A percentile compares a stretch with the other conserved stretches of the same genome.
phyloP scores from a whole-genome alignment of 495 filamentous ascomycete genomes.

The Letharia columbiana region DNA sequence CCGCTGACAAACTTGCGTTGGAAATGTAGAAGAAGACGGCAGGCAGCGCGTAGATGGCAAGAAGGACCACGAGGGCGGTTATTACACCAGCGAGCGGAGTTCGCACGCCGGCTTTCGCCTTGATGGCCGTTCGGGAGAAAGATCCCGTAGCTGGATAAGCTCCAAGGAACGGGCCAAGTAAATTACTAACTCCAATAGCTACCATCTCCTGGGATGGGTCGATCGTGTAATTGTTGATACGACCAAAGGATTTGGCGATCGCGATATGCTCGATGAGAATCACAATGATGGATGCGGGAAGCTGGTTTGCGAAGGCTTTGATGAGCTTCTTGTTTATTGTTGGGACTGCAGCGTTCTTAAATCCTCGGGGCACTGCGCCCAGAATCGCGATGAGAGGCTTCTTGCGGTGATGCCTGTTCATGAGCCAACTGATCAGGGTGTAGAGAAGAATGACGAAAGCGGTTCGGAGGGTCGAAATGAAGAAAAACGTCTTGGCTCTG shows the following conservation, averaged over 20 bases:
- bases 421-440: slow-evolving; percentile 82
- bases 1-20: slow-evolving; percentile 71
- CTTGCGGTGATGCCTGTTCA: slow-evolving; percentile 52
- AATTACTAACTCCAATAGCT: slow-evolving; percentile 85
- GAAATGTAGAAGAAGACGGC: slow-evolving; percentile 95
- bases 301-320: slow-evolving; percentile 48
- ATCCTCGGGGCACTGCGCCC: slow-evolving; percentile 70
- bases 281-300: slow-evolving; percentile 83
- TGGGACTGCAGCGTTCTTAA: slow-evolving; percentile 74
- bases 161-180: slow-evolving; percentile 89
- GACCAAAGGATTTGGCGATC: slow-evolving; percentile 96
- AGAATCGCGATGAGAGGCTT: slow-evolving; percentile 55
- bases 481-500: slow-evolving; percentile 74
- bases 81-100: slow-evolving; percentile 90
- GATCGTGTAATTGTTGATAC: slow-evolving; percentile 97
- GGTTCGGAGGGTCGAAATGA: slow-evolving; percentile 77
- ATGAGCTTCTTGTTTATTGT: slow-evolving; percentile 56
- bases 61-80: slow-evolving; percentile 76
- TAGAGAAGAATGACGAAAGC: slow-evolving; percentile 91
- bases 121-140: slow-evolving; percentile 95
- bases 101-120: slow-evolving; percentile 92
- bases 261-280: slow-evolving; percentile 92
- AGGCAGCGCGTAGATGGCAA: slow-evolving; percentile 91
- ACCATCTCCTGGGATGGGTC: slow-evolving; percentile 95
- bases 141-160: slow-evolving; percentile 93